phyloP scores from a whole-genome alignment of 441 rosid genomes.

The Erodium chrysanthum region DNA sequence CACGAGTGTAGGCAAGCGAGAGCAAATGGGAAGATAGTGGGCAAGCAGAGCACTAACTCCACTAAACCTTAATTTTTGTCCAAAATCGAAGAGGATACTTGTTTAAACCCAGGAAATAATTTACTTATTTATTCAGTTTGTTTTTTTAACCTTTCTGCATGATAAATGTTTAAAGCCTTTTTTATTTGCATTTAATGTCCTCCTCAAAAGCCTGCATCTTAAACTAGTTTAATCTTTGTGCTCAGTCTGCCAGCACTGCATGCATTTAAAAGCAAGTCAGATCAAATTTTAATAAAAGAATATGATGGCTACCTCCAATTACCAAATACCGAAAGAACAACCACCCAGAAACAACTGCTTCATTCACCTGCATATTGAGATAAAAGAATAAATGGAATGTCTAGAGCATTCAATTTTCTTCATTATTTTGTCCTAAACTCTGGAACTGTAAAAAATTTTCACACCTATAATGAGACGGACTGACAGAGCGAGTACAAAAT shows the following conservation, averaged over 20 bases:
- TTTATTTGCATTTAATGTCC: not conserved
- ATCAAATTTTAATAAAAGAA: not conserved
- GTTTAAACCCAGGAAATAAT: not conserved
- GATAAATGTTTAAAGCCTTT: too few species aligned
- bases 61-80: not conserved
- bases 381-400: conserved; percentile 3
- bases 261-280: not conserved
- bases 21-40: not conserved
- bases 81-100: not conserved
- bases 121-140: not conserved
- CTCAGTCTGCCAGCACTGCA: not conserved
- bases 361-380: conserved; percentile 59
- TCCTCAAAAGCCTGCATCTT: not conserved
- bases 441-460: not conserved
- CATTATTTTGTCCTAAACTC: not conserved
- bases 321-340: conserved; percentile 94
- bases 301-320: conserved; percentile 63
- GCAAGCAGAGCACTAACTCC: not conserved
- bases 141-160: not conserved
- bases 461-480: not conserved
- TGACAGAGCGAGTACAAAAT: conserved; percentile 9
- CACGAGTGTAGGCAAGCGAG: not conserved
- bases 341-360: conserved; percentile 98
- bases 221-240: not conserved
- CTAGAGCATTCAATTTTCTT: not conserved